Evolutionary conservation across 352 stramenopile species (phyloP).

Genomic region (Globisporangium polare): DNA sequence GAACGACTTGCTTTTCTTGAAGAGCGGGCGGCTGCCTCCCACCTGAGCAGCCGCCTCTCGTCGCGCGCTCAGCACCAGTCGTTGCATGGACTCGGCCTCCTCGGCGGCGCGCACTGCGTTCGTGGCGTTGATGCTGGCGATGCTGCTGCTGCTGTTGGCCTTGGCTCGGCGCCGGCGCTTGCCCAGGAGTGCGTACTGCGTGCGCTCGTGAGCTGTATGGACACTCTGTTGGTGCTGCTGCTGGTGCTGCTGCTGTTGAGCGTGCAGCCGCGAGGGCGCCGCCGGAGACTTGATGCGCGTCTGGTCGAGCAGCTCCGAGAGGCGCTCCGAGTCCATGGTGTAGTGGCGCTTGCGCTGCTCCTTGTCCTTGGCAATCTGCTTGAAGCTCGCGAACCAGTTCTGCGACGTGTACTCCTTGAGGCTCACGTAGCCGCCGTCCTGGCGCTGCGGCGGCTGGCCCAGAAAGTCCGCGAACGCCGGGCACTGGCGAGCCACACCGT

Average conservation of each 20-base stretch:
- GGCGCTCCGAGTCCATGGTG: constrained; percentile 21
- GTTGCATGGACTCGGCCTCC: not conserved
- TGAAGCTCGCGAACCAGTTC: constrained; percentile 56
- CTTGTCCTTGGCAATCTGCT: constrained; percentile 47
- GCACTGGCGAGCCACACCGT: constrained; percentile 32
- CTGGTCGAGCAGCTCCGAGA: constrained; percentile 13
- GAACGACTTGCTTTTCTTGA: constrained; percentile 33
- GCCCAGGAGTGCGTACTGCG: constrained; percentile 8
- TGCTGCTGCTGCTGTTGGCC: not conserved
- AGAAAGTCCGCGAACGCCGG: constrained; percentile 46
- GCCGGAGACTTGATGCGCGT: not conserved
- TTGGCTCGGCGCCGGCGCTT: constrained; percentile 10
- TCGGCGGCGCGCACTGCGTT: not conserved
- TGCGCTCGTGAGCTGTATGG: not conserved
- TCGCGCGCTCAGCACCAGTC: not conserved
- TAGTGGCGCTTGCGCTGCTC: constrained; percentile 24
- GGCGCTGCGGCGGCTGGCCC: constrained; percentile 50
- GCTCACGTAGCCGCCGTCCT: constrained; percentile 62
- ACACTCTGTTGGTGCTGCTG: not conserved
- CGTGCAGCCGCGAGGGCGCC: not conserved
- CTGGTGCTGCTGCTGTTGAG: no score
- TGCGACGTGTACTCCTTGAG: constrained; percentile 71
- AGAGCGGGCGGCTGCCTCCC: constrained; percentile 36
- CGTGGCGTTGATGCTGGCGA: not conserved
- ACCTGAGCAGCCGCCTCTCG: constrained; percentile 27